A percentile compares a stretch with the other conserved stretches of the same genome.
phyloP scores from a whole-genome alignment of 2,329 filamentous ascomycete species.

The Claviceps sp. region DNA sequence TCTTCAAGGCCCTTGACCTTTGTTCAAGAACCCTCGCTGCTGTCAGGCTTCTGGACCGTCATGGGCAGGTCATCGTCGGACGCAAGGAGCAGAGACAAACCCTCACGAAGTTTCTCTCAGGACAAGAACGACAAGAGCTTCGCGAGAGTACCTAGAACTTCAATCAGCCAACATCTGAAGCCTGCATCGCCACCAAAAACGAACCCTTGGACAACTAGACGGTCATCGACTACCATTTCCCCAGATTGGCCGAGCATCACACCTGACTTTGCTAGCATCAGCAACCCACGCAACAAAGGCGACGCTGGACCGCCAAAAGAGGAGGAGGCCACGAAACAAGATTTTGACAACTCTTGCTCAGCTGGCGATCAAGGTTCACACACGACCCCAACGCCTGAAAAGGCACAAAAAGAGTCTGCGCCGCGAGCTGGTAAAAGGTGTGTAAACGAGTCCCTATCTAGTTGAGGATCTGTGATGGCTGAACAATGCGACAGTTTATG shows the following conservation, averaged over 20 bases:
- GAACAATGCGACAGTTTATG: conserved; percentile 14
- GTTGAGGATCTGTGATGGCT: neutral
- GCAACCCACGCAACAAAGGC: neutral
- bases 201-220: conserved; percentile 17
- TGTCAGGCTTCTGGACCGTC: neutral
- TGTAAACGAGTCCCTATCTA: neutral
- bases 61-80: neutral
- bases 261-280: neutral
- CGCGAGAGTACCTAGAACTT: neutral
- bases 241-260: conserved; percentile 2
- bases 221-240: neutral
- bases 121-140: conserved; percentile 8
- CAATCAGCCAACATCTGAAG: conserved; percentile 9
- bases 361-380: neutral
- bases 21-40: neutral
- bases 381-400: conserved; percentile 7
- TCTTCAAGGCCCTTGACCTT: neutral
- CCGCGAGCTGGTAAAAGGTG: conserved; percentile 16
- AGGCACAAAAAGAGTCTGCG: conserved; percentile 15
- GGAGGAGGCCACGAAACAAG: neutral
- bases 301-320: neutral
- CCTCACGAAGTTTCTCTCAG: conserved; percentile 13
- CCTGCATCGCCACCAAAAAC: conserved; percentile 21
- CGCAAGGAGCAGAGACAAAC: neutral
- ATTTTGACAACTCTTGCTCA: neutral